Percentiles rank a stretch among this genome's conserved stretches.
Evolutionary conservation across 2,329 filamentous ascomycete species (phyloP).

Genomic region (Daldinia eschscholtzii): DNA sequence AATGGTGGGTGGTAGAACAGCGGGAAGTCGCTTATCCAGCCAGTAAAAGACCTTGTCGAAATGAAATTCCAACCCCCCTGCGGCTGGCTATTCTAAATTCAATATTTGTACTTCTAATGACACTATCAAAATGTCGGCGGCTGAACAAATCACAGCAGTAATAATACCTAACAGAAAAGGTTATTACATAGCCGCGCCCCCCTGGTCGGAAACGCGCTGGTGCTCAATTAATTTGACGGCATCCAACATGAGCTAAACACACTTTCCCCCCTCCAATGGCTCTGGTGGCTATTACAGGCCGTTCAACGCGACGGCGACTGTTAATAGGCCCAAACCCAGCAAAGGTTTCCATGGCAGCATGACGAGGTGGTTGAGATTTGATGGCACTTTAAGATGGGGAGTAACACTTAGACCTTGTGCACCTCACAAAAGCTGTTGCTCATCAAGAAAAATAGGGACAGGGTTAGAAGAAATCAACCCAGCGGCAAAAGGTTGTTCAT

Average conservation of each 20-base stretch:
- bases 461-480: constrained; percentile 1
- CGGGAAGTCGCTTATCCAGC: constrained; percentile 43
- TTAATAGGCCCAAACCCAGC: background rate
- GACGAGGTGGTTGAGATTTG: background rate
- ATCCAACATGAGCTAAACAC: constrained; percentile 39
- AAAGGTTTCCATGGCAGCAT: background rate
- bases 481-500: background rate
- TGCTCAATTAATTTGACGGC: constrained; percentile 41
- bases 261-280: constrained; percentile 18
- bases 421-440: constrained; percentile 2
- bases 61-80: constrained; percentile 37
- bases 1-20: constrained; percentile 29
- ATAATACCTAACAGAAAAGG: constrained; percentile 20
- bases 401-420: background rate
- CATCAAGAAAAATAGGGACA: constrained; percentile 23
- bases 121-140: constrained; percentile 24
- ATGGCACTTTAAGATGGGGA: background rate
- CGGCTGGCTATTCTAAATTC: constrained; percentile 31
- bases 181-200: constrained; percentile 40
- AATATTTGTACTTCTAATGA: constrained; percentile 13
- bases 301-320: background rate
- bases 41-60: constrained; percentile 34
- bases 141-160: constrained; percentile 34
- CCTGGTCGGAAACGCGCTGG: constrained; percentile 35
- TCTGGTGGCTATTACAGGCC: constrained; percentile 10